A percentile compares a stretch with the other conserved stretches of the same genome.
These are phyloP conservation scores for Saccharomycopsis sp. DNA, from an alignment of 805 yeast genomes.

Conservation along the genomic window DNA sequence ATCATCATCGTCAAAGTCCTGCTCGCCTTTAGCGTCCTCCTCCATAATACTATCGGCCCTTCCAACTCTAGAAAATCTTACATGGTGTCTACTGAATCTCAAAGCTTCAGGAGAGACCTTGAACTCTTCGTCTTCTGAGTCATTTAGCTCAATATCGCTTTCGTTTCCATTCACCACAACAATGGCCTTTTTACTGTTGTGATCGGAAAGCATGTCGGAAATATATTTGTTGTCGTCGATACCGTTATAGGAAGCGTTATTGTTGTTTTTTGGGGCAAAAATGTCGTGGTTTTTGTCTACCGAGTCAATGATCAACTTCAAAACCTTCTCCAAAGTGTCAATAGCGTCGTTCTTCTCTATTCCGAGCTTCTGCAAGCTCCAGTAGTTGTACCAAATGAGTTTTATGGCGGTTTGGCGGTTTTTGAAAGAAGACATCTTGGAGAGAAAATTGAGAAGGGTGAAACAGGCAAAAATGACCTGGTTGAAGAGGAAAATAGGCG, in stretches of 20 bases:
- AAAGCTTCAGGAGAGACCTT: constrained; percentile 5
- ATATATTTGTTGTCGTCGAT: constrained; percentile 3
- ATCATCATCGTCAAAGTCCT: neutral
- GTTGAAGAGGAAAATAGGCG: constrained; percentile 46
- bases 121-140: constrained; percentile 8
- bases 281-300: constrained; percentile 27
- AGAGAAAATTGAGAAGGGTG: constrained; percentile 43
- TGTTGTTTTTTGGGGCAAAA: constrained; percentile 5
- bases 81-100: constrained; percentile 1
- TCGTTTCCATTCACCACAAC: constrained; percentile 11
- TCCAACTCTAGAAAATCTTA: constrained; percentile 1
- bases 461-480: constrained; percentile 50
- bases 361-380: constrained; percentile 53
- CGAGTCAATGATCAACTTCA: constrained; percentile 43
- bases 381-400: constrained; percentile 46
- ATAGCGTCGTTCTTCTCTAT: constrained; percentile 53
- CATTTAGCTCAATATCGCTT: constrained; percentile 3
- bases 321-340: constrained; percentile 50
- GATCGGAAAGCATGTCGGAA: constrained; percentile 4
- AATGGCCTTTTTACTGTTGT: constrained; percentile 12
- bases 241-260: constrained; percentile 10
- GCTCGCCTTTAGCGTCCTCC: neutral
- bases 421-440: constrained; percentile 27
- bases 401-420: constrained; percentile 38
- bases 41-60: neutral